Evolutionary conservation across 2,329 filamentous ascomycete species (phyloP).

Genomic region (Elsinoe necatrix): DNA sequence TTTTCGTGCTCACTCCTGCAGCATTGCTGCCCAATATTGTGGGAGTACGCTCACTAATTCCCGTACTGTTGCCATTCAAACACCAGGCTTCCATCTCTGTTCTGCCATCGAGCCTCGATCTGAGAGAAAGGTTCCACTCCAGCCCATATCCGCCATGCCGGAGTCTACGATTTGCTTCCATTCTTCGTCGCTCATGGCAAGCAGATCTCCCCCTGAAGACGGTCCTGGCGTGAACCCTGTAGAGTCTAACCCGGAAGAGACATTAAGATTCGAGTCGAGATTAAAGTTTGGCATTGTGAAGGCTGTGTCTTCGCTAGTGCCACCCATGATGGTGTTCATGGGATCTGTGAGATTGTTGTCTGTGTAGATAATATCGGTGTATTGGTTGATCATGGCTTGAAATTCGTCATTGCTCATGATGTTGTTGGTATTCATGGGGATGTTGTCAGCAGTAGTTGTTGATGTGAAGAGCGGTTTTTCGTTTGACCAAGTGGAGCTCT

Average conservation of each 20-base stretch:
- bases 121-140: constrained; percentile 5
- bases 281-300: constrained; percentile 15
- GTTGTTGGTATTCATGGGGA: background rate
- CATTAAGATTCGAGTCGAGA: background rate
- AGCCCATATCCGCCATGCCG: constrained; percentile 11
- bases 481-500: constrained; percentile 1
- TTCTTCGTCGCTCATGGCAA: constrained; percentile 10
- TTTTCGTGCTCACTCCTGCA: too few relatives aligned
- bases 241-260: background rate
- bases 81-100: constrained; percentile 2
- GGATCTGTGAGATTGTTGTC: background rate
- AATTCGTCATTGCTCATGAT: constrained; percentile 15
- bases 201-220: background rate
- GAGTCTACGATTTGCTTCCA: constrained; percentile 12
- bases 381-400: constrained; percentile 13
- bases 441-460: background rate
- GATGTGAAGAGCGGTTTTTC: constrained; percentile 6
- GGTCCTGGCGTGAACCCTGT: constrained; percentile 9
- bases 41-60: too few relatives aligned
- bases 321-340: constrained; percentile 9
- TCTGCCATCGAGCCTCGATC: background rate
- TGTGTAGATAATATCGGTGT: constrained; percentile 8
- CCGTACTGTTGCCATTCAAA: background rate
- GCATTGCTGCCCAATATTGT: too few relatives aligned
- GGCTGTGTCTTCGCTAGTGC: constrained; percentile 6